Evolutionary conservation across 2,329 filamentous ascomycete species (phyloP), one percentile per base, ranked within the genome.

Genomic region (Byssochlamys sp.): DNA sequence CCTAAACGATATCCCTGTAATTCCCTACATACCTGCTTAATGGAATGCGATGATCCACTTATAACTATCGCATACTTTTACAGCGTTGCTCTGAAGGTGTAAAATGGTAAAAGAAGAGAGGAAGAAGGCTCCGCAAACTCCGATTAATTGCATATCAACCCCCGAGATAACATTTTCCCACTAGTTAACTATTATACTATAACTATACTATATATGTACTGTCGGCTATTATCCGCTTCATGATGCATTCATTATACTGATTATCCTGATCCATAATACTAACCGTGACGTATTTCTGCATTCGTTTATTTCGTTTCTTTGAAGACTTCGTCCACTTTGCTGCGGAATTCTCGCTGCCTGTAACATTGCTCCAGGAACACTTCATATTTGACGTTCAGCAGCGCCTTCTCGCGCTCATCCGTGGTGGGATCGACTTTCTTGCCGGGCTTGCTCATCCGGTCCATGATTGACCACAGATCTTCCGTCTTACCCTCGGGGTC

Each of bases 381-480:
- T 68, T 90, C 86, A 71, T 96, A 99, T 80, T 99, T 99, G 61
- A 87, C 87, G 65, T 88, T 81, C 55, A 99, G 77, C 63, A 99
- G 76, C 69, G 84, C 84, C 79, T 88, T 91, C 79, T 96, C 87
- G 10, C 82, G 81, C 59, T 78, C 75, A 69, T 95, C 84, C 55
- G 80, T 83, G 25, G 85, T 85, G 0, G 92, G 91, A 72, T 86
- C 81, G 1, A 96, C 87, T 53, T 91, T 83, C 66, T 87, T 89
- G 31, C 92, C 94, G 7, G 90, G 88, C 80, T 96, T 96, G 77
- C 89, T 95, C 87, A 96, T 94, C 57, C 91, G 84, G 73, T 95
- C 90, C 94, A 99, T 99, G 71, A 99, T 96, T 65, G 85, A 84
- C 94, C 94, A 99, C 60, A 99, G 78, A 48, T 88, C 84, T 77